Base-by-base conservation (phyloP, 2,329 filamentous ascomycete genomes). In the Fusarium circinatum region DNA sequence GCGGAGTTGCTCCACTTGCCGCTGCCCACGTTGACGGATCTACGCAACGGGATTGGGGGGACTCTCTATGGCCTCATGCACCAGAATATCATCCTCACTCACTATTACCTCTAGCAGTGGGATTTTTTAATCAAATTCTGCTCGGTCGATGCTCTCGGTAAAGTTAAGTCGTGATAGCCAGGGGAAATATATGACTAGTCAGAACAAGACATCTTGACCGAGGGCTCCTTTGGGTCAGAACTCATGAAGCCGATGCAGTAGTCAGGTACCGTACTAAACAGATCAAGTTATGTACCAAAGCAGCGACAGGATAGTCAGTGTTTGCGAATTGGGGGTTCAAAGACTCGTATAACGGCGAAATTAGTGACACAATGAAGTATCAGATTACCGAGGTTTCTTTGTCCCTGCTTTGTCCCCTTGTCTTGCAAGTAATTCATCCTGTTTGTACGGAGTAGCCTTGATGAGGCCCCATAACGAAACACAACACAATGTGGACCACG, bases 121-220 rank as follows among this genome's bases (percentile, higher is more conserved):
- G 32, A 34, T 30, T 59, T 54, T 54, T 70, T 59, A 47, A 68
- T 48, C 38, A 69, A 51, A 64, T 47, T 42, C 26, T 49, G 56
- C 64, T 75, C 70, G 70, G 73, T 76, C 73, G 54, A 65, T 72
- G 49, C 49, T 75, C 73, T 75, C 41, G 66, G 73, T 32, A 74
- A 73, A 51, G 62, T 15, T 68, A 70, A 51, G 60, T 15, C 24
- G 54, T 54, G 41, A 62, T 45, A 20, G 32, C 28, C 45, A 62
- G 54, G 39, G 34, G 47, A 67, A 42, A 62, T 54, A 42, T 42
- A 67, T 55, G 38, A 57, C 64, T 74, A 61, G 56, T 55, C 61
- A 66, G 47, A 41, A 51, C 34, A 30, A 36, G 56, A 54, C 15
- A 26, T n/a, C 28, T 51, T 62, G 72, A 75, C 72, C 72, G 72